Evolutionary conservation across 345 rosid genomes (phyloP).

Genomic region (Passiflora organensis): DNA sequence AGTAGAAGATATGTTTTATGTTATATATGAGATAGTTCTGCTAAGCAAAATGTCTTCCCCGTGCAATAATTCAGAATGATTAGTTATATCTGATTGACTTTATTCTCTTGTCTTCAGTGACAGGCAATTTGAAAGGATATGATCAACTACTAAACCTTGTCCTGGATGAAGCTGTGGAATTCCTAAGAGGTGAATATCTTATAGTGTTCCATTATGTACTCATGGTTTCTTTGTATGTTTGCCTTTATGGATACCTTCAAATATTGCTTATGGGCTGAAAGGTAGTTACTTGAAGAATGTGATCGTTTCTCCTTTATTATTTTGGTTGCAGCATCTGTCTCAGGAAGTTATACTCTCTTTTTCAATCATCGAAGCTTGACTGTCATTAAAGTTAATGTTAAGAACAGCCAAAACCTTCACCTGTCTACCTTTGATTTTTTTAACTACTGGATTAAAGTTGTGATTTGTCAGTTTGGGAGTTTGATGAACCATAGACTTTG

Average conservation of each 20-base stretch:
- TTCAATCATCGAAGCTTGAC: neutral
- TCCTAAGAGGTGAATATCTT: conserved; percentile 59
- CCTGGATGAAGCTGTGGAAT: conserved; percentile 84
- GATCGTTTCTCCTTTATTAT: neutral
- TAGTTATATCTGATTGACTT: neutral
- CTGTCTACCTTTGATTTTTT: neutral
- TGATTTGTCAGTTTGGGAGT: neutral
- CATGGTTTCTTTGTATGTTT: neutral
- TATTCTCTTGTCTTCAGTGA: conserved; percentile 42
- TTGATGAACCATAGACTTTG: too few species aligned
- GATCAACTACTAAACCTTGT: conserved; percentile 95
- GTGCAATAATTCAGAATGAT: too few species aligned
- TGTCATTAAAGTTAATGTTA: neutral
- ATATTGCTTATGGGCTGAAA: neutral
- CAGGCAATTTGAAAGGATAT: conserved; percentile 91
- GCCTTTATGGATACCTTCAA: too few species aligned
- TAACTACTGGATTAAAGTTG: neutral
- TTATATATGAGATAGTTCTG: too few species aligned
- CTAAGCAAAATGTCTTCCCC: neutral
- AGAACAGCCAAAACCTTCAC: neutral
- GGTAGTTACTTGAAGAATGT: neutral
- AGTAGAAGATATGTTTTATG: too few species aligned
- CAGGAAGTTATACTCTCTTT: neutral
- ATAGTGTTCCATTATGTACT: neutral
- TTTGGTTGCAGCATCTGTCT: too few species aligned